Conservation (phyloP, 1,284 basidiomycete genomes). For the Ceratobasidium theobromae region DNA sequence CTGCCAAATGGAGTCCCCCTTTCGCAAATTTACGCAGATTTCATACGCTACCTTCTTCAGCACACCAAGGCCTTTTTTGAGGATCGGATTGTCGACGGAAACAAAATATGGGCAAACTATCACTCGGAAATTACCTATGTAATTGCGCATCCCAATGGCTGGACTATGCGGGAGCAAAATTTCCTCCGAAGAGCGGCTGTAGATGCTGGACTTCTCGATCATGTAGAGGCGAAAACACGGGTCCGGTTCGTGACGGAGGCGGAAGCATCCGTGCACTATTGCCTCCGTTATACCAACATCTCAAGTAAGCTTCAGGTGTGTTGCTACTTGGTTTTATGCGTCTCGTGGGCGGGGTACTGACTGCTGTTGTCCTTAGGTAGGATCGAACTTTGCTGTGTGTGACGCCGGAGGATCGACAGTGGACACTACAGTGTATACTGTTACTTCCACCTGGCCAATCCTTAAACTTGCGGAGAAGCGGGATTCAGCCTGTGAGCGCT, state of each 20-base stretch:
- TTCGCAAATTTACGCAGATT: slow-evolving; percentile 29
- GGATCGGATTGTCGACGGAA: slow-evolving; percentile 29
- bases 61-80: slow-evolving; percentile 29
- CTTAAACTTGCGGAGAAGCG: slow-evolving; percentile 28
- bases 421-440: slow-evolving; percentile 35
- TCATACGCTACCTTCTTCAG: slow-evolving; percentile 30
- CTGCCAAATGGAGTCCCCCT: slow-evolving; percentile 22
- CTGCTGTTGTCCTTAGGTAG: neutral
- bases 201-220: slow-evolving; percentile 10
- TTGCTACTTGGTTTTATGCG: neutral
- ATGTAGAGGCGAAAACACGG: neutral
- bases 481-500: slow-evolving; percentile 25
- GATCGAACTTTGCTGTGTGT: slow-evolving; percentile 32
- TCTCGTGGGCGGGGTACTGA: neutral
- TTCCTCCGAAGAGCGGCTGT: slow-evolving; percentile 30
- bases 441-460: slow-evolving; percentile 1
- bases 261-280: slow-evolving; percentile 36
- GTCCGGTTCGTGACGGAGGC: slow-evolving; percentile 34
- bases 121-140: slow-evolving; percentile 16
- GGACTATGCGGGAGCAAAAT: slow-evolving; percentile 30
- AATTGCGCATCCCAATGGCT: slow-evolving; percentile 34
- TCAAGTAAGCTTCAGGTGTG: slow-evolving; percentile 6
- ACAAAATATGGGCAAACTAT: slow-evolving; percentile 27
- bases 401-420: slow-evolving; percentile 37
- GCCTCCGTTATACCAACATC: slow-evolving; percentile 31